Evolutionary conservation across 164 flowering plant genomes (phyloP), one percentile per base, ranked within the genome.

Genomic region (Chimonanthus salicifolius): DNA sequence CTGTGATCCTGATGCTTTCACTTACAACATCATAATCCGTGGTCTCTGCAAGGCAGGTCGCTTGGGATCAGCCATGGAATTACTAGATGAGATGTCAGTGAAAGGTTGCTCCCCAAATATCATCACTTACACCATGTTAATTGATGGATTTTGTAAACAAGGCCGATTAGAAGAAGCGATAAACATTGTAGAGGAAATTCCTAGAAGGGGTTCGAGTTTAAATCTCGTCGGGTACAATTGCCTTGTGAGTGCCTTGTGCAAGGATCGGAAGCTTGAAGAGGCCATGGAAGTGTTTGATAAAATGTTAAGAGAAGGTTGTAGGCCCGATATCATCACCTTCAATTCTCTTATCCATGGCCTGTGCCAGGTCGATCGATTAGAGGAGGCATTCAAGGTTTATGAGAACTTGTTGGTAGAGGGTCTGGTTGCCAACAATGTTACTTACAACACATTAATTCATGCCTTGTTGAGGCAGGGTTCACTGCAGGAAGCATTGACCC

Each of bases 361-460:
- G 6, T 89, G 94, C 85, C 82, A 80, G 72, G 82, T 65, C 71
- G 83, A 87, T 70, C 74, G 71, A 67, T 78, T 95, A 81, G 89
- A 90, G 62, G 91, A 87, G 63, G 97, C 97, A 13, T 63, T 87
- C 62, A 71, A 70, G 18, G 63, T 95, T 72, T 87, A 80, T 71
- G 82, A 72, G 46, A 90, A 93, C 77, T 89, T 94, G 98, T 63
- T 90, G 21, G 67, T 83, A 72, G 90, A 90, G 66, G 98, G 99
- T 75, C 90, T 88, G 33, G 83, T 89, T 81, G 92, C 99, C 72
- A 89, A 89, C 80, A 89, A 85, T 21, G 90, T 92, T 2, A 95
- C 98, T 47, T 94, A 87, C 82, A 93, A 95, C 79, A 93, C 92
- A 44, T 72, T 95, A 73, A 88, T 93, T 74, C 85, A 83, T 75